These are phyloP conservation scores for Ricinus communis DNA, from an alignment of 345 rosid species.

Conservation along the genomic window DNA sequence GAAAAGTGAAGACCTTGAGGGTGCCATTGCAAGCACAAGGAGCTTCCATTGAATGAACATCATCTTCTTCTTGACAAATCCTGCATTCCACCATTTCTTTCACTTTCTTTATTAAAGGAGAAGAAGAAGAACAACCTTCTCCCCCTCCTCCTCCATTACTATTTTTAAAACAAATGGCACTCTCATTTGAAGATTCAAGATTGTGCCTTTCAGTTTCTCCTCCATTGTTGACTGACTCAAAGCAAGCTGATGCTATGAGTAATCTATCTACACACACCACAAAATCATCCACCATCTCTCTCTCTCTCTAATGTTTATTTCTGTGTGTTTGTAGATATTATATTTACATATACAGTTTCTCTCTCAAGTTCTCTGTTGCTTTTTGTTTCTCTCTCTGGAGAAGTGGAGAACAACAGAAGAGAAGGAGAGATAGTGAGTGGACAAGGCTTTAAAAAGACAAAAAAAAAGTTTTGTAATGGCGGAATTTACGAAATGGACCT, in stretches of 20 bases:
- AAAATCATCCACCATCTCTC: constrained; percentile 47
- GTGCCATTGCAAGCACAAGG: constrained; percentile 71
- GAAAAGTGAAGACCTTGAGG: constrained; percentile 47
- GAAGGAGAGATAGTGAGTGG: neutral
- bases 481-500: constrained; percentile 42
- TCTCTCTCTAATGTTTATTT: neutral
- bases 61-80: constrained; percentile 69
- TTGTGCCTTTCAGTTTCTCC: constrained; percentile 3
- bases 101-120: constrained; percentile 11
- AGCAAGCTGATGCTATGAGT: constrained; percentile 37
- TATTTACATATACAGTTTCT: neutral
- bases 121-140: constrained; percentile 28
- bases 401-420: neutral
- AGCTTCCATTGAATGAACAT: constrained; percentile 46
- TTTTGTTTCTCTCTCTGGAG: neutral
- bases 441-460: constrained; percentile 12
- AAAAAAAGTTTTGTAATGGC: constrained; percentile 1
- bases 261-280: constrained; percentile 44
- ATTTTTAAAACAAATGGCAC: constrained; percentile 12
- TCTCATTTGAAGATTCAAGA: neutral
- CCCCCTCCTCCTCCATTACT: constrained; percentile 33
- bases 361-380: neutral
- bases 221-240: constrained; percentile 21
- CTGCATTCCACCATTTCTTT: constrained; percentile 53
- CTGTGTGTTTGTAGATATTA: neutral